Evolutionary conservation across 2,329 filamentous ascomycete genomes (phyloP).

Genomic region (Epichloe gansuensis): DNA sequence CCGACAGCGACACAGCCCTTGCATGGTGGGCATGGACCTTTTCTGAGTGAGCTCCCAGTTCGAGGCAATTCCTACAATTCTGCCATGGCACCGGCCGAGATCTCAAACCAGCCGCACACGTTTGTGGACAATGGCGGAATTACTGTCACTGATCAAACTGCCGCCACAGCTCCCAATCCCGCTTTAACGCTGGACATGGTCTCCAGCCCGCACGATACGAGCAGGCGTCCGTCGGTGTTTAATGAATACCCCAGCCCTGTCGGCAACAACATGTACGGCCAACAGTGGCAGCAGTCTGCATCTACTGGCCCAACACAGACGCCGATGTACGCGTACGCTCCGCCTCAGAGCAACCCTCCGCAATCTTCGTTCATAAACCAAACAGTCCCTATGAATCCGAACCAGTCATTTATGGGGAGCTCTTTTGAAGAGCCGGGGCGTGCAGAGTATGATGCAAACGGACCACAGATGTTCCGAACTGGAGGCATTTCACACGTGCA

Average conservation of each 20-base stretch:
- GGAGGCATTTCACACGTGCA: constrained; percentile 18
- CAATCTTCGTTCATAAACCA: constrained; percentile 20
- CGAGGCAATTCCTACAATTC: constrained; percentile 28
- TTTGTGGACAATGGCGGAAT: constrained; percentile 28
- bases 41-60: constrained; percentile 32
- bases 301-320: constrained; percentile 29
- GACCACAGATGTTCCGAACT: constrained; percentile 21
- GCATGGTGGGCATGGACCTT: constrained; percentile 22
- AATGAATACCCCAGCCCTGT: constrained; percentile 34
- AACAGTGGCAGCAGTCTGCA: constrained; percentile 29
- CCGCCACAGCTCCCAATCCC: constrained; percentile 22
- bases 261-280: constrained; percentile 27
- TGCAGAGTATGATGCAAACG: constrained; percentile 19
- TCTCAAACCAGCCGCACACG: constrained; percentile 27
- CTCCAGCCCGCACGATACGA: constrained; percentile 30
- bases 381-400: constrained; percentile 20
- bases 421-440: constrained; percentile 24
- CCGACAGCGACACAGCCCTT: constrained; percentile 23
- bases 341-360: constrained; percentile 23
- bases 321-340: constrained; percentile 33
- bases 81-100: constrained; percentile 29
- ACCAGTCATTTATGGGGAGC: constrained; percentile 20
- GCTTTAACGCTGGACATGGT: constrained; percentile 35
- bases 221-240: constrained; percentile 33
- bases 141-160: constrained; percentile 20